Evolutionary conservation across 257 asterid species (phyloP).

Genomic region (Pogostemon cablin): DNA sequence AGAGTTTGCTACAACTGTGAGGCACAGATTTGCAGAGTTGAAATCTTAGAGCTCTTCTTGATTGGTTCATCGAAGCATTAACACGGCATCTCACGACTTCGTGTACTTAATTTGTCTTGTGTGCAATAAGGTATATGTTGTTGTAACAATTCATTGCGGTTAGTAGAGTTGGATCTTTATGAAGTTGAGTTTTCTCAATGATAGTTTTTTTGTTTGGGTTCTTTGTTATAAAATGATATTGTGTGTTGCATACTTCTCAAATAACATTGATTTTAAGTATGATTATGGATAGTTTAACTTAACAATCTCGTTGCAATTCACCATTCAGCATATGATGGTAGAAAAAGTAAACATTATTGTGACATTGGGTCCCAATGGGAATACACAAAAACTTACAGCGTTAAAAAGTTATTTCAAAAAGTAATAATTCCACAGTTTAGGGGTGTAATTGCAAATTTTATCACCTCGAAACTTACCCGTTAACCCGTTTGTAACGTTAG

Average conservation of each 20-base stretch:
- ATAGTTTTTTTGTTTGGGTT: background rate
- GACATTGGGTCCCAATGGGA: background rate
- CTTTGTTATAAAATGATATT: background rate
- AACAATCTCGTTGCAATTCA: too few species aligned
- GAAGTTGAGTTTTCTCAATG: background rate
- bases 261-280: too few species aligned
- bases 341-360: too few species aligned
- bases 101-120: too few species aligned
- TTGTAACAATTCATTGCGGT: background rate
- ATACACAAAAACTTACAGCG: background rate
- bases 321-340: too few species aligned
- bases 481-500: background rate
- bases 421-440: background rate
- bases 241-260: background rate
- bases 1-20: constrained; percentile 63
- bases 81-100: too few species aligned
- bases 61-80: background rate
- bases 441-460: background rate
- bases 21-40: constrained; percentile 60
- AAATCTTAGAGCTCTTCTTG: constrained; percentile 39
- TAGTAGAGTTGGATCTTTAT: background rate
- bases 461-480: background rate
- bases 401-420: too few species aligned
- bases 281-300: background rate
- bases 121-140: background rate